Evolutionary conservation across 176 grass and related monocot genomes (phyloP).

Genomic region (Metroxylon sagu): DNA sequence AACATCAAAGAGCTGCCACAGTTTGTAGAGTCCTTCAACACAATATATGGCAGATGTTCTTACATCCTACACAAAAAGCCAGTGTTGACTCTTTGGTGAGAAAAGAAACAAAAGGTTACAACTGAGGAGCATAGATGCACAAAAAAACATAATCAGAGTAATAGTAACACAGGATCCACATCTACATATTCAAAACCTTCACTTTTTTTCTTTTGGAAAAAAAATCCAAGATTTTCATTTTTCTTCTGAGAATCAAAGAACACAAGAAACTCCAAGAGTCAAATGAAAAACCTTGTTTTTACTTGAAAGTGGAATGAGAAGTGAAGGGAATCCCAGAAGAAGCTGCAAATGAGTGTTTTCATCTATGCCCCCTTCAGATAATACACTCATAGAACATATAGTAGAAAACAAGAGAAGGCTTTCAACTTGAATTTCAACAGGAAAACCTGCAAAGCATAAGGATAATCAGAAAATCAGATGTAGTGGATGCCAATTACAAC

Average conservation of each 20-base stretch:
- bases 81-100: not conserved
- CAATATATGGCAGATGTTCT: conserved; percentile 61
- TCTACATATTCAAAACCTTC: too few species aligned
- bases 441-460: conserved; percentile 31
- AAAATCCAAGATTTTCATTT: too few species aligned
- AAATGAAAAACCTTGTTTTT: conserved; percentile 44
- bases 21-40: conserved; percentile 47
- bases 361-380: conserved; percentile 63
- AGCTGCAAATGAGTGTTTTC: conserved; percentile 52
- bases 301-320: conserved; percentile 72
- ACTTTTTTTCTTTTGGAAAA: too few species aligned
- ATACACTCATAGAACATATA: conserved; percentile 42
- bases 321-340: conserved; percentile 62
- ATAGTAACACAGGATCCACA: not conserved
- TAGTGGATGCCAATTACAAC: not conserved
- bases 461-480: not conserved
- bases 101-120: conserved; percentile 11
- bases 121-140: not conserved
- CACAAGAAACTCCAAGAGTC: too few species aligned
- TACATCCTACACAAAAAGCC: conserved; percentile 50
- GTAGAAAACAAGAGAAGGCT: conserved; percentile 49
- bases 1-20: conserved; percentile 50
- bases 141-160: not conserved
- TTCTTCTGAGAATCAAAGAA: too few species aligned
- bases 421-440: conserved; percentile 52